These are phyloP conservation scores for Euphrasia arctica DNA, from an alignment of 305 asterid genomes.

Conservation along the genomic window DNA sequence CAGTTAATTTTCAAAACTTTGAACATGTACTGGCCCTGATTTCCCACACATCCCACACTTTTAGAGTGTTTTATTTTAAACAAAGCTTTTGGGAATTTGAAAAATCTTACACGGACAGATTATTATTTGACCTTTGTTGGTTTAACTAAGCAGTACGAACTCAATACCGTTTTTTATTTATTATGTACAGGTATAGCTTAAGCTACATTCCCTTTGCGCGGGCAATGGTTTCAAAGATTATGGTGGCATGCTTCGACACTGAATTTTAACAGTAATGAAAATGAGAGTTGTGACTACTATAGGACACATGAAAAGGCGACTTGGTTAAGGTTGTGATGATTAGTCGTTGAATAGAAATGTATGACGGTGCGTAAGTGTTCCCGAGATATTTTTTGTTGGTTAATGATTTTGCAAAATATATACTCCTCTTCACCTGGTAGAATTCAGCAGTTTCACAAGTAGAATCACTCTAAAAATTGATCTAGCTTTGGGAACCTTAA, in stretches of 20 bases:
- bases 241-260: constrained; percentile 85
- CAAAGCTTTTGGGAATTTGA: not conserved
- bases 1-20: too few relatives aligned
- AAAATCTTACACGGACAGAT: not conserved
- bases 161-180: constrained; percentile 10
- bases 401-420: constrained; percentile 9
- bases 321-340: constrained; percentile 24
- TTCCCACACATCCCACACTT: too few relatives aligned
- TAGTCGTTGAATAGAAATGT: constrained; percentile 19
- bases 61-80: too few relatives aligned
- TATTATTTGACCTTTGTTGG: not conserved
- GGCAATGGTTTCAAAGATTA: constrained; percentile 88
- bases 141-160: too few relatives aligned
- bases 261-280: constrained; percentile 44
- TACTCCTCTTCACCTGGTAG: not conserved
- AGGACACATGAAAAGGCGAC: constrained; percentile 10
- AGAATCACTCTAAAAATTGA: too few relatives aligned
- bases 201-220: constrained; percentile 96
- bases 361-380: constrained; percentile 1
- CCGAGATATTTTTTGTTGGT: not conserved
- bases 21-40: too few relatives aligned
- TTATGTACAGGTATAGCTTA: constrained; percentile 83
- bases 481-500: too few relatives aligned
- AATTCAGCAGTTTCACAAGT: not conserved
- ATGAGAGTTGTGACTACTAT: constrained; percentile 11